phyloP scores from a whole-genome alignment of 2,329 filamentous ascomycete species.

The Endoconidiophora laricicola region DNA sequence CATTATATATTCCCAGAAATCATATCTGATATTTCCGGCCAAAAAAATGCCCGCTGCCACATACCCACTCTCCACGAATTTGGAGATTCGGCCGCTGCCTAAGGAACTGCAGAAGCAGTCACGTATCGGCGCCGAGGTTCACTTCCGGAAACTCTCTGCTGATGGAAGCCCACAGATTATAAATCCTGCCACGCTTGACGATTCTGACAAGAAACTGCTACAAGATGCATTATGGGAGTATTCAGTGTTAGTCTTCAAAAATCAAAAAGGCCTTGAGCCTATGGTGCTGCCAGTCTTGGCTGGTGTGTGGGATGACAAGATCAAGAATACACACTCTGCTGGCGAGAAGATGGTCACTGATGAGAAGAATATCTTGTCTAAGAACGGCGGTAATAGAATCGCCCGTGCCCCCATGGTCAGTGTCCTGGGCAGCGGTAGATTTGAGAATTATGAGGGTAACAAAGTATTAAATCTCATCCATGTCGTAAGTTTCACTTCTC shows the following conservation, averaged over 20 bases:
- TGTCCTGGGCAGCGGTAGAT: slow-evolving; percentile 9
- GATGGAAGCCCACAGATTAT: neutral
- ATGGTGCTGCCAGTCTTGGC: slow-evolving; percentile 8
- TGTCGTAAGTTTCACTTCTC: slow-evolving; percentile 5
- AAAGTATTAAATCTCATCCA: slow-evolving; percentile 8
- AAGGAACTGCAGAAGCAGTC: slow-evolving; percentile 6
- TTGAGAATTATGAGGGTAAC: slow-evolving; percentile 9
- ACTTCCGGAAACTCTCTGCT: slow-evolving; percentile 1
- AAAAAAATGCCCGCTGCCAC: neutral
- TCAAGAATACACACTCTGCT: slow-evolving; percentile 11
- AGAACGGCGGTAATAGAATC: slow-evolving; percentile 11
- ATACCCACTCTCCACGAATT: slow-evolving; percentile 8
- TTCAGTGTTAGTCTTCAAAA: slow-evolving; percentile 11
- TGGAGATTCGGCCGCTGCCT: slow-evolving; percentile 9
- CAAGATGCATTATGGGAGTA: slow-evolving; percentile 8
- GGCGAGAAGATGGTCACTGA: slow-evolving; percentile 12
- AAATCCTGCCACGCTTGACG: neutral
- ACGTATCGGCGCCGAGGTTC: slow-evolving; percentile 11
- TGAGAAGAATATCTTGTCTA: slow-evolving; percentile 11
- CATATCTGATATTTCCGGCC: no score
- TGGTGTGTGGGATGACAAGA: slow-evolving; percentile 11
- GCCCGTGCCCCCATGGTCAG: slow-evolving; percentile 11
- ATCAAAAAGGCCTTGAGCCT: slow-evolving; percentile 9
- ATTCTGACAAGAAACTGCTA: slow-evolving; percentile 6
- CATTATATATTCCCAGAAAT: no score